Conservation (phyloP, 495 filamentous ascomycete genomes). For the Lindgomyces ingoldianus region DNA sequence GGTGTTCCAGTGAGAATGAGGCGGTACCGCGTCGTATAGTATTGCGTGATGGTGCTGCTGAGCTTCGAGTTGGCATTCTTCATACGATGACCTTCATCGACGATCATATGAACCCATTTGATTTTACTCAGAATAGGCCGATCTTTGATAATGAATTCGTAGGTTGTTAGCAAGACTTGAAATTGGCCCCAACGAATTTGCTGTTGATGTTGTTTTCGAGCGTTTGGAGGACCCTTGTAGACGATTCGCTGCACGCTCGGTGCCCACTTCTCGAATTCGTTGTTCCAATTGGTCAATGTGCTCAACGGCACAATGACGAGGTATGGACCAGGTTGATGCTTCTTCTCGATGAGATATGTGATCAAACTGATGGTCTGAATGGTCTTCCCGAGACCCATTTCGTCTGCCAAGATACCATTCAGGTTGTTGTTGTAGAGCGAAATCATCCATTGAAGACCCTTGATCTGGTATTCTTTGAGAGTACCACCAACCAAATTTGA, state of each 20-base stretch:
- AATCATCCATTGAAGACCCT: conserved; percentile 99
- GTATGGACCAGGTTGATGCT: conserved; percentile 89
- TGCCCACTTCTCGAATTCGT: conserved; percentile 99
- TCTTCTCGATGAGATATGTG: conserved; percentile 94
- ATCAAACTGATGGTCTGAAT: conserved; percentile 98
- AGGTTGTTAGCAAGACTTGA: conserved; percentile 94
- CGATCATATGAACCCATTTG: conserved; percentile 99
- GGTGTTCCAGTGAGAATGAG: conserved; percentile 97
- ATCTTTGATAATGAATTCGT: conserved; percentile 99
- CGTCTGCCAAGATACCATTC: conserved; percentile 96
- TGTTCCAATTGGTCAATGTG: conserved; percentile 97
- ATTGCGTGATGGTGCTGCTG: conserved; percentile 88
- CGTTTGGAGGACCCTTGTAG: conserved; percentile 91
- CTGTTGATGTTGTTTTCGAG: conserved; percentile 87
- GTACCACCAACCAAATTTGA: conserved; percentile 83
- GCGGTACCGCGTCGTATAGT: conserved; percentile 91
- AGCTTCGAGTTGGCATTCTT: conserved; percentile 98
- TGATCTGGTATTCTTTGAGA: conserved; percentile 96
- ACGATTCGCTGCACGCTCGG: conserved; percentile 82
- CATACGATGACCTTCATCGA: conserved; percentile 99
- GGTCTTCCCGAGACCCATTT: conserved; percentile 99
- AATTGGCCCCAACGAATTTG: conserved; percentile 93
- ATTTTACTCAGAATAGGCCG: conserved; percentile 91
- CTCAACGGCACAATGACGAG: conserved; percentile 91
- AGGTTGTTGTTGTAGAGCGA: conserved; percentile 99